Conservation (phyloP, 331 rosid genomes). For the Arachis monticola region DNA sequence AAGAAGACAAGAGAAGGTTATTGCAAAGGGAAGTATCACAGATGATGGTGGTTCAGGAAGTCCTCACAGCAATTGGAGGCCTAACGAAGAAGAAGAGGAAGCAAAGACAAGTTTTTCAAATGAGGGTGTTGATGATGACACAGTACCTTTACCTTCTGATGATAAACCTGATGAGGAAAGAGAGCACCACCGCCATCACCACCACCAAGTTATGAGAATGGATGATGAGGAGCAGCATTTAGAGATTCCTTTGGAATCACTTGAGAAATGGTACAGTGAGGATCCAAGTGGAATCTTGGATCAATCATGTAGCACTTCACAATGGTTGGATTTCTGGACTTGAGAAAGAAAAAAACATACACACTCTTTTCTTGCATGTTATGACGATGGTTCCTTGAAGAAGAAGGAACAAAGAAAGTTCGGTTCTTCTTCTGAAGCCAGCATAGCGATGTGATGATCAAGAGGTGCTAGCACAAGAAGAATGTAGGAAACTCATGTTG, state of each 20-base stretch:
- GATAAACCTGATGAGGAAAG: conserved; percentile 53
- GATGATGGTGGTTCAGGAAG: conserved; percentile 54
- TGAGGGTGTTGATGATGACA: conserved; percentile 46
- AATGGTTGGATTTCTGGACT: conserved; percentile 74
- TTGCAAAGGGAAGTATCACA: conserved; percentile 35
- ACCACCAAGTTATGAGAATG: conserved; percentile 39
- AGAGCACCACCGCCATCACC: conserved; percentile 44
- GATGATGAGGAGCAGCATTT: conserved; percentile 43
- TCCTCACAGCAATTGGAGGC: conserved; percentile 40
- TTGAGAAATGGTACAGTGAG: conserved; percentile 63
- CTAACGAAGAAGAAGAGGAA: conserved; percentile 47
- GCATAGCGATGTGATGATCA: neutral
- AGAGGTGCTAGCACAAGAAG: conserved; percentile 29
- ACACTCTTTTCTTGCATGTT: conserved; percentile 28
- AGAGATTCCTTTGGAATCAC: conserved; percentile 52
- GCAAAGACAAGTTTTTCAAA: conserved; percentile 39
- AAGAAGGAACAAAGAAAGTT: conserved; percentile 37
- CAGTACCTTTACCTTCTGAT: conserved; percentile 38
- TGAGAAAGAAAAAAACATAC: conserved; percentile 42
- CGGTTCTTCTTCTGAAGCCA: conserved; percentile 15
- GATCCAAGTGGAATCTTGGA: conserved; percentile 58
- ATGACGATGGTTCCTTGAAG: conserved; percentile 27
- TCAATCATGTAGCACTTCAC: conserved; percentile 57
- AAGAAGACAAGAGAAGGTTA: conserved; percentile 34
- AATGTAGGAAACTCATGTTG: conserved; percentile 23